A percentile compares a stretch with the other conserved stretches of the same genome.
Conservation (phyloP, 495 filamentous ascomycete species). For the Rusavskia elegans region DNA sequence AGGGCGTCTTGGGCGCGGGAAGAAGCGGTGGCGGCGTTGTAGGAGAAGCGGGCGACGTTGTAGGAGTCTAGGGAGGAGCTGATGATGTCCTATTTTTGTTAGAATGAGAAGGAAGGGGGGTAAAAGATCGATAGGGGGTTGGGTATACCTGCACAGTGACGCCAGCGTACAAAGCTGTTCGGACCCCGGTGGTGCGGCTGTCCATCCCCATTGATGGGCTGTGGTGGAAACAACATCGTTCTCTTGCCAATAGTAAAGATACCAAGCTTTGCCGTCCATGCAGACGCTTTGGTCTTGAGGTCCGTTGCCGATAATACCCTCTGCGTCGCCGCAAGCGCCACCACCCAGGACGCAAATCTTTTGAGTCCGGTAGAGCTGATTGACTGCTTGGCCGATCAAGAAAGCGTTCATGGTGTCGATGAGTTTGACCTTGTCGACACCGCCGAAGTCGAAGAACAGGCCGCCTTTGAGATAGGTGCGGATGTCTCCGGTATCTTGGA, state of each 20-base stretch:
- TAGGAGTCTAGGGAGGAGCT: constrained; percentile 16
- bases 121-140: too few species aligned
- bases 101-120: not conserved
- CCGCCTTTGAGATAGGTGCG: constrained; percentile 14
- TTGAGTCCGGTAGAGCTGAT: constrained; percentile 12
- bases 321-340: constrained; percentile 14
- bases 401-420: constrained; percentile 12
- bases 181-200: constrained; percentile 5
- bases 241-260: constrained; percentile 18
- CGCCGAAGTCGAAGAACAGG: constrained; percentile 11
- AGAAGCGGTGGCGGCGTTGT: constrained; percentile 6
- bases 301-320: constrained; percentile 14
- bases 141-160: constrained; percentile 6
- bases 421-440: constrained; percentile 14
- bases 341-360: constrained; percentile 19
- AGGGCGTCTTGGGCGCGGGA: constrained; percentile 10
- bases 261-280: constrained; percentile 18
- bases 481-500: constrained; percentile 13
- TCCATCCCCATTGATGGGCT: constrained; percentile 17
- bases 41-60: constrained; percentile 14
- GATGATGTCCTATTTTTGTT: constrained; percentile 10
- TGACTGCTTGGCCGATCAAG: constrained; percentile 13
- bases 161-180: constrained; percentile 10
- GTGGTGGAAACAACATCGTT: constrained; percentile 9
- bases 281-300: constrained; percentile 10